Percentiles rank a stretch among this genome's conserved stretches.
Conservation (phyloP, 2,329 filamentous ascomycete species). For the Xylaria sp. region DNA sequence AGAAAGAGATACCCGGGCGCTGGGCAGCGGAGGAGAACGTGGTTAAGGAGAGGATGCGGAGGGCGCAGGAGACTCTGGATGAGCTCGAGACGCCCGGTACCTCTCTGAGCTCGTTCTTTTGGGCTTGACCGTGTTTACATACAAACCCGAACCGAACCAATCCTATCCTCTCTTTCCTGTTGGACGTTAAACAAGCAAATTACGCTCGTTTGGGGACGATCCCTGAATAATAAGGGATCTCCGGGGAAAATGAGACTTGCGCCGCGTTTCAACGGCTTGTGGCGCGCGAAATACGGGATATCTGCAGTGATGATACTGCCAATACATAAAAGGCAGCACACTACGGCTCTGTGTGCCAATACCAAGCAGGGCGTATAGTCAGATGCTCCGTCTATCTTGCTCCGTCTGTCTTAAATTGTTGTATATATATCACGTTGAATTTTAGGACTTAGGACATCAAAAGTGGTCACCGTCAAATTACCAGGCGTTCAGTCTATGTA, state of each 20-base stretch:
- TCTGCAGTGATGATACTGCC: not conserved
- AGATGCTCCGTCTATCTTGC: not conserved
- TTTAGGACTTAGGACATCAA: not conserved
- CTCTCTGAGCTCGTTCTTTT: slow-evolving; percentile 54
- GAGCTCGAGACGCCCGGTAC: slow-evolving; percentile 55
- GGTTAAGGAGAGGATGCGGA: slow-evolving; percentile 62
- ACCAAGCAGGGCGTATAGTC: not conserved
- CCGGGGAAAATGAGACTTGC: too few species aligned
- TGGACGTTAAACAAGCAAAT: not conserved
- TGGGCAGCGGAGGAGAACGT: slow-evolving; percentile 68
- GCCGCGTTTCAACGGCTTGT: too few species aligned
- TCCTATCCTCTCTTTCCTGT: not conserved
- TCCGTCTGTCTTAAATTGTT: slow-evolving; percentile 9
- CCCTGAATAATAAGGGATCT: not conserved
- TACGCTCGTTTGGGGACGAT: not conserved
- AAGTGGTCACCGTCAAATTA: not conserved
- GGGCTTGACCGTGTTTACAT: slow-evolving; percentile 49
- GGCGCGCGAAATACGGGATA: not conserved
- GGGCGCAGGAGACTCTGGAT: slow-evolving; percentile 65
- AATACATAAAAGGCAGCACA: not conserved
- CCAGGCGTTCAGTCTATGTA: not conserved
- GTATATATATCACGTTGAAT: slow-evolving; percentile 12
- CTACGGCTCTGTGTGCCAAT: not conserved
- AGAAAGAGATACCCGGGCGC: slow-evolving; percentile 55
- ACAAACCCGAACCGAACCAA: not conserved